Evolutionary conservation across 73 alveolate genomes (phyloP).

Genomic region (Tetrahymena borealis): DNA sequence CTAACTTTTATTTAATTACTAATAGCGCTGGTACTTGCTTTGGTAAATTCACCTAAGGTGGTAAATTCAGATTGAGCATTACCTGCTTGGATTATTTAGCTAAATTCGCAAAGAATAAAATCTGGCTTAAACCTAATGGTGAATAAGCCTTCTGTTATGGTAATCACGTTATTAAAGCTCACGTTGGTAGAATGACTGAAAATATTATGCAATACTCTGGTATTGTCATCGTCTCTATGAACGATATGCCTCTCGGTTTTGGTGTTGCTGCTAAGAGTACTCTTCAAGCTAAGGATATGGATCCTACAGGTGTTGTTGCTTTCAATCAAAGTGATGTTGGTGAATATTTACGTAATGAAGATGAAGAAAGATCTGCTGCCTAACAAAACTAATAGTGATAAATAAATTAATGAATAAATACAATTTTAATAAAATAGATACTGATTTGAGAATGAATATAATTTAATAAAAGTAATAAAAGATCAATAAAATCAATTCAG

Average conservation of each 20-base stretch:
- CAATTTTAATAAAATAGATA: too few relatives aligned
- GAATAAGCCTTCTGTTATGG: conserved; percentile 93
- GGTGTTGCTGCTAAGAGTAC: conserved; percentile 94
- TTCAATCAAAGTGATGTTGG: conserved; percentile 95
- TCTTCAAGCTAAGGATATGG: conserved; percentile 80
- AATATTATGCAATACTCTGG: conserved; percentile 88
- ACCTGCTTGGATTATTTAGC: conserved; percentile 95
- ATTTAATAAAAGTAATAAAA: too few relatives aligned
- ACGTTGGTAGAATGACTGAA: conserved; percentile 91
- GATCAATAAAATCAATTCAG: too few relatives aligned
- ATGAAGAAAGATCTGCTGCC: conserved; percentile 6
- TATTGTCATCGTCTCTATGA: conserved; percentile 83
- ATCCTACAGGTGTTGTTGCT: conserved; percentile 88
- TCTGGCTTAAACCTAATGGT: conserved; percentile 96
- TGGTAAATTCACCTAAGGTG: conserved; percentile 94
- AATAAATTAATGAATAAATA: not conserved
- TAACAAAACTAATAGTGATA: not conserved
- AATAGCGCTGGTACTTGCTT: conserved; percentile 85
- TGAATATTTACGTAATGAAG: conserved; percentile 69
- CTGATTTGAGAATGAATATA: too few relatives aligned
- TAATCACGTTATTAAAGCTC: conserved; percentile 82
- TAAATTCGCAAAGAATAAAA: conserved; percentile 92
- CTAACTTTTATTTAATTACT: not conserved
- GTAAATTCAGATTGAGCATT: conserved; percentile 87
- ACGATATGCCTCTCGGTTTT: conserved; percentile 94